A percentile compares a stretch with the other conserved stretches of the same genome.
phyloP scores from a whole-genome alignment of 179 eudicot species.

The Beta macrorhiza region DNA sequence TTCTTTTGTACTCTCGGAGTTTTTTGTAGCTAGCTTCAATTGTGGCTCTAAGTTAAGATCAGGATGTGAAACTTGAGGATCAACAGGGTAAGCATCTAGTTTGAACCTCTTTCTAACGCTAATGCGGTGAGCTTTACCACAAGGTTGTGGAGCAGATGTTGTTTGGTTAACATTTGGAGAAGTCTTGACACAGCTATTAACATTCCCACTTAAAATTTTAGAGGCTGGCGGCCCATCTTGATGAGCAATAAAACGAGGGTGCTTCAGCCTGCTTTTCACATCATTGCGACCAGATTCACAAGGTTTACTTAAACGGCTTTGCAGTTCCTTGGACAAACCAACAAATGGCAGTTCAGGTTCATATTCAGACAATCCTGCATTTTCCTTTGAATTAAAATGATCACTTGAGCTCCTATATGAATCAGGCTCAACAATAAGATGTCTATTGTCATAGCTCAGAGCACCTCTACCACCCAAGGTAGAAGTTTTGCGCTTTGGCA shows the following conservation, averaged over 20 bases:
- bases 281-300: constrained; percentile 13
- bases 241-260: constrained; percentile 10
- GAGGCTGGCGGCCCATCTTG: not conserved
- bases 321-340: constrained; percentile 24
- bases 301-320: constrained; percentile 30
- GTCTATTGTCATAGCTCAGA: constrained; percentile 21
- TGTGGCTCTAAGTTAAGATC: constrained; percentile 8
- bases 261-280: constrained; percentile 25
- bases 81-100: constrained; percentile 4
- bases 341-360: constrained; percentile 15
- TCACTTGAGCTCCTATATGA: constrained; percentile 5
- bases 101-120: constrained; percentile 29
- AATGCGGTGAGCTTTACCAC: constrained; percentile 17
- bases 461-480: constrained; percentile 22
- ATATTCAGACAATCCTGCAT: not conserved
- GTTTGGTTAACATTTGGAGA: not conserved
- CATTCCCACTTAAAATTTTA: not conserved
- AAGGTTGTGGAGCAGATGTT: constrained; percentile 9
- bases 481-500: constrained; percentile 20
- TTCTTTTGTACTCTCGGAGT: constrained; percentile 13
- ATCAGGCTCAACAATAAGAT: constrained; percentile 6
- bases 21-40: constrained; percentile 8
- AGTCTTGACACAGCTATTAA: not conserved
- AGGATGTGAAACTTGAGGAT: constrained; percentile 12
- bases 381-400: constrained; percentile 9